Evolutionary conservation across 2,329 filamentous ascomycete species (phyloP).

Genomic region (Claviceps purpurea): DNA sequence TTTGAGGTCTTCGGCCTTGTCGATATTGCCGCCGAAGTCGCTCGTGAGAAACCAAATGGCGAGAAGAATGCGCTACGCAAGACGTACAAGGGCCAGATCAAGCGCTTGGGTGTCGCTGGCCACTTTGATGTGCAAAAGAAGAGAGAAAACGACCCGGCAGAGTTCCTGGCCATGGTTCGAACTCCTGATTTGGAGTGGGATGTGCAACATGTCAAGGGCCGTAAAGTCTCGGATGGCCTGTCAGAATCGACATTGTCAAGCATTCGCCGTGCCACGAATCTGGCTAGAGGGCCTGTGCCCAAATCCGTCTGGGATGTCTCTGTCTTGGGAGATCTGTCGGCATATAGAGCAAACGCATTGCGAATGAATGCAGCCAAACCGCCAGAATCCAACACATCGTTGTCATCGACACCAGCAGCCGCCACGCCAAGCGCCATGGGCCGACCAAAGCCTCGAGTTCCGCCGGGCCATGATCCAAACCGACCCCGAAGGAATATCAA

Average conservation of each 20-base stretch:
- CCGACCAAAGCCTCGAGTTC: slow-evolving; percentile 25
- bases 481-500: slow-evolving; percentile 54
- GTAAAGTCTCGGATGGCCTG: slow-evolving; percentile 41
- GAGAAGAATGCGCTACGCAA: slow-evolving; percentile 55
- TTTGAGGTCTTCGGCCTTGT: slow-evolving; percentile 45
- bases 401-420: slow-evolving; percentile 19
- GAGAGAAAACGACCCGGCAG: slow-evolving; percentile 35
- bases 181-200: slow-evolving; percentile 45
- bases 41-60: slow-evolving; percentile 49
- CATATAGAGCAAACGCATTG: slow-evolving; percentile 24
- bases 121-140: slow-evolving; percentile 47
- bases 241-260: slow-evolving; percentile 27
- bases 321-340: slow-evolving; percentile 42
- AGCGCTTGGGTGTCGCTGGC: slow-evolving; percentile 46
- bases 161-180: slow-evolving; percentile 38
- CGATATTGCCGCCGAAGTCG: slow-evolving; percentile 45
- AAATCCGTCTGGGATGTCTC: slow-evolving; percentile 43
- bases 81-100: slow-evolving; percentile 57
- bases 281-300: slow-evolving; percentile 43
- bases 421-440: slow-evolving; percentile 19
- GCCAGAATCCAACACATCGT: slow-evolving; percentile 40
- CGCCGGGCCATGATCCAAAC: slow-evolving; percentile 29
- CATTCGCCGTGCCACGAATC: slow-evolving; percentile 38
- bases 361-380: slow-evolving; percentile 31
- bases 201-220: slow-evolving; percentile 37